A percentile compares a stretch with the other conserved stretches of the same genome.
phyloP scores from a whole-genome alignment of 106 monocot genomes.

The Xerophyta viscosa region DNA sequence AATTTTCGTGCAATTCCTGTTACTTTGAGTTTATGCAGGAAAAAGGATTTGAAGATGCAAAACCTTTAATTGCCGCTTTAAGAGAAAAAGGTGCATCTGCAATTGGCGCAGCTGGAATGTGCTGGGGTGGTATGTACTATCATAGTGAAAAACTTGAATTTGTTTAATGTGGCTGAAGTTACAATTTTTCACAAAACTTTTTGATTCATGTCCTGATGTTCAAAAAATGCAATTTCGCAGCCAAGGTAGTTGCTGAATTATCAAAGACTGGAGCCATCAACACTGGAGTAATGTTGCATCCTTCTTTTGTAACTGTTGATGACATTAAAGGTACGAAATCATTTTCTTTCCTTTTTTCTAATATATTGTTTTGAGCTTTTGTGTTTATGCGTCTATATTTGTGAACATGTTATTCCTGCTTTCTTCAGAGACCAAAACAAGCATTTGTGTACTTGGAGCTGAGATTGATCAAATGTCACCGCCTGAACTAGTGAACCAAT shows the following conservation, averaged over 20 bases:
- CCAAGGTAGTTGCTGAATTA: constrained; percentile 20
- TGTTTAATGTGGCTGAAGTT: no score
- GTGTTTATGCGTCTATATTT: no score
- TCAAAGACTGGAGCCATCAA: constrained; percentile 18
- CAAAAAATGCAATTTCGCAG: no score
- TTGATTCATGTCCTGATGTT: no score
- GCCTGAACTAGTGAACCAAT: constrained; percentile 52
- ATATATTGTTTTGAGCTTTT: no score
- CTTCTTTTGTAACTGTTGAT: constrained; percentile 44
- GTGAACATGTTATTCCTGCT: background rate
- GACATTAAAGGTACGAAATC: constrained; percentile 90
- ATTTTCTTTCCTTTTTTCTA: background rate
- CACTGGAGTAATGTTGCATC: constrained; percentile 21
- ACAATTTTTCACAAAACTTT: no score
- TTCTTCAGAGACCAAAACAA: constrained; percentile 33
- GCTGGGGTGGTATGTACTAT: constrained; percentile 47
- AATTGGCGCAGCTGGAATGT: constrained; percentile 47
- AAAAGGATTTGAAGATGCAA: constrained; percentile 36
- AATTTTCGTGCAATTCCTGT: no score
- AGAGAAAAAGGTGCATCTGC: constrained; percentile 24
- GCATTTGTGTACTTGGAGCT: constrained; percentile 58
- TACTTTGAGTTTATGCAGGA: constrained; percentile 4
- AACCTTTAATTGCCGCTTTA: constrained; percentile 17
- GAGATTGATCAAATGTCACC: constrained; percentile 45
- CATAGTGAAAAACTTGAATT: no score